Evolutionary conservation across 441 rosid species (phyloP), one percentile per base, ranked within the genome.

Genomic region (Mallotus repandus): DNA sequence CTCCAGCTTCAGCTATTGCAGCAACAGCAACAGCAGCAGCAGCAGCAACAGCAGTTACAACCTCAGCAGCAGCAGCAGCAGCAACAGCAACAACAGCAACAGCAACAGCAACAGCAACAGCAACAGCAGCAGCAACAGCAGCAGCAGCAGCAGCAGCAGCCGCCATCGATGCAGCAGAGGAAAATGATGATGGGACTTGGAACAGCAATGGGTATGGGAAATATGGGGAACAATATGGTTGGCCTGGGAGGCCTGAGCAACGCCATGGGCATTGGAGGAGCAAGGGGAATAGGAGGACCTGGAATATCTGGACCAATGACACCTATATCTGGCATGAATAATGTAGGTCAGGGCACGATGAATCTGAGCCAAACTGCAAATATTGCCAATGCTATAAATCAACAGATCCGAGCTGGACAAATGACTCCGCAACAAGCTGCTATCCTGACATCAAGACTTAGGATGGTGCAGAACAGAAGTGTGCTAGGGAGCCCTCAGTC

Each of bases 271-370:
- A 84, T 89, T 67, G 94, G 88, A 79, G 86, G 90, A 77, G 85
- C 87, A 46, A 80, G 96, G 81, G 98, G 97, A 68, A 81, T 89
- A 45, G 94, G 90, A 65, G 94, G 91, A 63, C 48, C 86, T 12
- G 97, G 96, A 76, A 91, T 89, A 59, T 86, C 97, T 22, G 86
- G 97, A 58, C 85, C 97, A 16, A 85, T 90, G 97, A 65, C 85
- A 0, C 69, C 91, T 66, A 83, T 89, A 52, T 75, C 95, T 46
- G 86, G 87, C 69, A 81, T 88, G 52, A 86, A 86, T 71, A 89
- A 85, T 78, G 79, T 85, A 74, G 85, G 91, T 45, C 98, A 92
- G 81, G 92, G 83, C 73, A 76, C 86, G 16, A 74, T 92, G 86
- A 89, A 86, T 82, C 78, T 86, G 68, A 77, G 85, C 73, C 92